Conservation (phyloP, 331 rosid genomes). For the Erythrophleum ivorense region DNA sequence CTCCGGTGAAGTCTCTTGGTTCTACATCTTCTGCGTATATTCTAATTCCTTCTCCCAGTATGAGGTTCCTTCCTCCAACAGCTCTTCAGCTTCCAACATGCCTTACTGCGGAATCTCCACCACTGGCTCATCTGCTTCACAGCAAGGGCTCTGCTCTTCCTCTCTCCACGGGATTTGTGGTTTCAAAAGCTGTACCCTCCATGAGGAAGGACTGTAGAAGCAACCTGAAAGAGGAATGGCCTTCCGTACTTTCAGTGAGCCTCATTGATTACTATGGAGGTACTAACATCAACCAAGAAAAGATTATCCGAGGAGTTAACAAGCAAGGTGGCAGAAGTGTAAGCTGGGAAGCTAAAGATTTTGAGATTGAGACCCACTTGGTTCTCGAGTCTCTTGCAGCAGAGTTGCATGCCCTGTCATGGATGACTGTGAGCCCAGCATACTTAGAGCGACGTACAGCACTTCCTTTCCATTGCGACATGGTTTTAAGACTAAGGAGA, state of each 20-base stretch:
- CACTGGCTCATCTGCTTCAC: slow-evolving; percentile 96
- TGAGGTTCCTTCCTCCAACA: slow-evolving; percentile 93
- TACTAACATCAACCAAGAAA: slow-evolving; percentile 69
- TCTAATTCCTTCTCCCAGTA: slow-evolving; percentile 94
- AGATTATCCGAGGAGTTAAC: slow-evolving; percentile 60
- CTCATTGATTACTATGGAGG: slow-evolving; percentile 93
- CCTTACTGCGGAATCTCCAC: slow-evolving; percentile 98
- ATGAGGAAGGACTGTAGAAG: slow-evolving; percentile 82
- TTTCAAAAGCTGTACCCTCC: slow-evolving; percentile 94
- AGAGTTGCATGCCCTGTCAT: slow-evolving; percentile 94
- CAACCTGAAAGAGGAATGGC: slow-evolving; percentile 93
- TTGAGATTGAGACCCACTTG: slow-evolving; percentile 79
- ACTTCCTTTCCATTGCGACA: slow-evolving; percentile 94
- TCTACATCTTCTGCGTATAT: slow-evolving; percentile 77
- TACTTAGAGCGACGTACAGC: slow-evolving; percentile 90
- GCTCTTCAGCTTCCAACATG: slow-evolving; percentile 95
- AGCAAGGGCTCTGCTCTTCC: slow-evolving; percentile 98
- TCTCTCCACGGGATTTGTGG: slow-evolving; percentile 84
- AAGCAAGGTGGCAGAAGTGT: slow-evolving; percentile 76
- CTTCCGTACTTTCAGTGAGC: slow-evolving; percentile 85
- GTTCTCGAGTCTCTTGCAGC: slow-evolving; percentile 89
- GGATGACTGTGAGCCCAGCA: slow-evolving; percentile 97
- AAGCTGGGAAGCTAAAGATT: slow-evolving; percentile 74
- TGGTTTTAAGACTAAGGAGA: slow-evolving; percentile 94
- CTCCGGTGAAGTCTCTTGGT: slow-evolving; percentile 97